Base-by-base conservation (phyloP, 306 rosid species). In the Quercus variabilis region DNA sequence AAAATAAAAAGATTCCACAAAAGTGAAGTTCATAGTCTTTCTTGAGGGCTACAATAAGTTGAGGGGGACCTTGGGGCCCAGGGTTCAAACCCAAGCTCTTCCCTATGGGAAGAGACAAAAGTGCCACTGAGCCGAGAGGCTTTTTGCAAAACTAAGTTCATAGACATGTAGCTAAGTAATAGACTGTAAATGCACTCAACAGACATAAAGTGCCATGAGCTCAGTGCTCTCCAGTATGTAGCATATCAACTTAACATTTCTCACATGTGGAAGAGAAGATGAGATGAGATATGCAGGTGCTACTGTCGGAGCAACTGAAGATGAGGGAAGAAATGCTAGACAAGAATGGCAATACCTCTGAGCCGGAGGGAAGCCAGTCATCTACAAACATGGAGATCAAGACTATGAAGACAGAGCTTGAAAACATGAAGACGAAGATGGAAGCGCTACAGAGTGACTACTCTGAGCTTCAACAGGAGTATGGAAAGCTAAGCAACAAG, bases 281-380 rank as follows among this genome's bases (percentile, higher is more conserved):
- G 60, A 71, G 33, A 78, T 55, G 60, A 58, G 73, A 72, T 71
- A 33, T 69, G 94, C 94, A 93, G 99, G 93, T 96, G 74, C 84
- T 85, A 30, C 83, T 89, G 78, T 85, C 87, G 30, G 97, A 96
- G 90, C 99, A 96, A 88, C 78, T 90, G 76, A 96, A 91, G 88
- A 90, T 96, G 97, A 91, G 93, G 81, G 65, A 82, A 73, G 86
- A 88, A 30, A 87, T 91, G 93, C 91, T 88, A 87, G 94, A 85
- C 72, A 96, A 93, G 62, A 86, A 76, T 49, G 84, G 87, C 58
- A 73, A 83, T 20, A 80, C 77, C 83, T 80, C 91, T 55, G 94
- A 89, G 59, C 92, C 76, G 9, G 97, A 86, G 13, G 89, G 70
- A 85, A 87, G 87, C 79, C 86, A 82, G 74, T 74, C 85, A 84